Evolutionary conservation across 2,329 filamentous ascomycete genomes (phyloP), one percentile per base, ranked within the genome.

Genomic region (Cercospora nicotianae): DNA sequence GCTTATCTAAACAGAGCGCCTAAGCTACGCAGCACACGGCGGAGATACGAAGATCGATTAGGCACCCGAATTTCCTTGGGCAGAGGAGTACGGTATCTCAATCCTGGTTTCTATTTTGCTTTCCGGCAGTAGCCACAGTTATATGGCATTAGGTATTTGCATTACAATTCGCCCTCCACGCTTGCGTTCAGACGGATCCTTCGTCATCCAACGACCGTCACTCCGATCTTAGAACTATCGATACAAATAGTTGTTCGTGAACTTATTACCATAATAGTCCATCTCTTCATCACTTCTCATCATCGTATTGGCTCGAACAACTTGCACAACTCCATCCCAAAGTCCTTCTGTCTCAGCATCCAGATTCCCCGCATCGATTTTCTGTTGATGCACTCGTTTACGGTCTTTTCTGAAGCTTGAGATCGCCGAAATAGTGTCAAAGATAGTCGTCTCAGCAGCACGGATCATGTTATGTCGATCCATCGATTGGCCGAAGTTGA

Each of bases 311-410:
- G 77, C 77, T n/a, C 86, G 79, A n/a, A 89, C 79, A 31, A 89
- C 81, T 63, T 85, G 85, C 26, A 89, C 82, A 36, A 86, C 80
- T 5, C 87, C 87, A 31, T 84, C 82, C 87, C 87, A 89, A 70
- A 86, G 82, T 0, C 87, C 87, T 65, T 87, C 84, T 0, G 87
- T 81, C 13, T 77, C 75, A 20, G 77, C 76, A 3, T 81, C 75
- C 16, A 72, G 64, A 13, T 78, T 79, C 60, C 74, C 77, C 45
- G 74, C 77, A 3, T 75, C 76, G 9, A 75, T n/a, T 30, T 45
- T 69, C 26, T 72, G 67, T 16, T 84, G 79, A 72, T 84, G 86
- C 33, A 83, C 82, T 6, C 79, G 78, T 72, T 85, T 87, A 63
- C 82, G 83, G 13, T 82, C 79, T 61, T 81, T 83, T 28, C 87